Percentiles rank a stretch among this genome's conserved stretches.
Evolutionary conservation across 345 rosid genomes (phyloP).

Genomic region (Salix viminalis): DNA sequence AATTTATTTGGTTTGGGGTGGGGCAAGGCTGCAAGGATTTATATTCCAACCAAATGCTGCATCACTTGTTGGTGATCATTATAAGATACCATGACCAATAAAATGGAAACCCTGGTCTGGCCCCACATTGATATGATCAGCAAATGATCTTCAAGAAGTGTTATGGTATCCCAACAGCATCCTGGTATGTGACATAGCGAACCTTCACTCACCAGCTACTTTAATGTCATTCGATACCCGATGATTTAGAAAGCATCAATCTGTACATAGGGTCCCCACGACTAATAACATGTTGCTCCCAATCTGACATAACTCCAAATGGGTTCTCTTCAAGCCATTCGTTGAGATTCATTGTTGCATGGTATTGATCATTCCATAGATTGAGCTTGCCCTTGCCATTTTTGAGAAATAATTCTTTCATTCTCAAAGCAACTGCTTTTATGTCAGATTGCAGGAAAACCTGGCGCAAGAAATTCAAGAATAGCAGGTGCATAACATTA

Average conservation of each 20-base stretch:
- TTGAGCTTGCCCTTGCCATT: slow-evolving; percentile 44
- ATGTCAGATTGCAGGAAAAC: slow-evolving; percentile 68
- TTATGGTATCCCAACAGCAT: not conserved
- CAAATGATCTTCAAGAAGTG: not conserved
- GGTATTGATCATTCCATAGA: slow-evolving; percentile 17
- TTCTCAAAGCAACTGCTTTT: slow-evolving; percentile 46
- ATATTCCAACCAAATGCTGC: not conserved
- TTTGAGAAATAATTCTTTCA: slow-evolving; percentile 50
- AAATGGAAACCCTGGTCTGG: not conserved
- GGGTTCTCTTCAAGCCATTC: slow-evolving; percentile 59
- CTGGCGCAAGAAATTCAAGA: slow-evolving; percentile 19
- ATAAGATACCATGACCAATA: not conserved
- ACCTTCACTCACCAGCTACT: not conserved
- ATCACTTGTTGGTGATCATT: not conserved
- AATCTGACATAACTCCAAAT: slow-evolving; percentile 58
- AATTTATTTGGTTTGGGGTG: not conserved
- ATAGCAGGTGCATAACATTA: not conserved
- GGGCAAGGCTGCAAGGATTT: not conserved
- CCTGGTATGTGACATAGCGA: not conserved
- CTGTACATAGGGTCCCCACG: slow-evolving; percentile 58
- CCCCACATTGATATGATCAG: not conserved
- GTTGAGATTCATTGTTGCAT: slow-evolving; percentile 10
- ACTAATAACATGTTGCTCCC: slow-evolving; percentile 61
- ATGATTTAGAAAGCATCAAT: slow-evolving; percentile 42
- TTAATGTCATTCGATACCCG: not conserved